Evolutionary conservation across 78 protist species (phyloP).

Genomic region (Creolimax fragrantissima): DNA sequence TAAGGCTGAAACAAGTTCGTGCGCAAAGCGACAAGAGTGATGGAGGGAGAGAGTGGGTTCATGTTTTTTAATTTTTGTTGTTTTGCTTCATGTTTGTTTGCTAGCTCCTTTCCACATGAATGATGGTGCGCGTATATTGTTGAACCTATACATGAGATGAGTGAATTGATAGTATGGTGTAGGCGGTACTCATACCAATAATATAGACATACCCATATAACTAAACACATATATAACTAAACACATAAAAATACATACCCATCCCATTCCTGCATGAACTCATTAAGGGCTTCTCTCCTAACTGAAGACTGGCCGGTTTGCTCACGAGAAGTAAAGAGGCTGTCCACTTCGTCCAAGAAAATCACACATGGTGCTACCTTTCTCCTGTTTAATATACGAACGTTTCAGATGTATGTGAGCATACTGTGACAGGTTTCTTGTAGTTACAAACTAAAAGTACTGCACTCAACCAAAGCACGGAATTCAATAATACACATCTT

Average conservation of each 20-base stretch:
- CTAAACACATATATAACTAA: neutral
- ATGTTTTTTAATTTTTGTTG: neutral
- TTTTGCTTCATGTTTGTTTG: neutral
- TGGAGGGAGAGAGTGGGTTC: neutral
- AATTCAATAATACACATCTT: too few relatives aligned
- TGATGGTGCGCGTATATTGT: neutral
- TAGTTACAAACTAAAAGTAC: too few relatives aligned
- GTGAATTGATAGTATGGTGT: neutral
- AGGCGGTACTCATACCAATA: neutral
- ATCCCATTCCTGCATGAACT: slow-evolving; percentile 43
- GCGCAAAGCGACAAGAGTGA: neutral
- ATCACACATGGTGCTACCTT: slow-evolving; percentile 67
- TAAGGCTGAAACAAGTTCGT: neutral
- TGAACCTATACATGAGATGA: neutral
- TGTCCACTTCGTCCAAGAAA: slow-evolving; percentile 76
- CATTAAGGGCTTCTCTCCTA: slow-evolving; percentile 51
- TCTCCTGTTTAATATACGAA: too few relatives aligned
- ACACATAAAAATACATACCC: neutral
- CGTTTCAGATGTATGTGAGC: too few relatives aligned
- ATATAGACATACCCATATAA: neutral
- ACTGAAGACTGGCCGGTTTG: slow-evolving; percentile 27
- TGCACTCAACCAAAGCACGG: too few relatives aligned
- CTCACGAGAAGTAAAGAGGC: neutral
- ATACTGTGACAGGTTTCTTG: too few relatives aligned
- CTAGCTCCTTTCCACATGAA: neutral